Percentiles rank a stretch among this genome's conserved stretches.
Evolutionary conservation across 2,329 filamentous ascomycete species (phyloP).

Genomic region (Apiospora kogelbergensis): DNA sequence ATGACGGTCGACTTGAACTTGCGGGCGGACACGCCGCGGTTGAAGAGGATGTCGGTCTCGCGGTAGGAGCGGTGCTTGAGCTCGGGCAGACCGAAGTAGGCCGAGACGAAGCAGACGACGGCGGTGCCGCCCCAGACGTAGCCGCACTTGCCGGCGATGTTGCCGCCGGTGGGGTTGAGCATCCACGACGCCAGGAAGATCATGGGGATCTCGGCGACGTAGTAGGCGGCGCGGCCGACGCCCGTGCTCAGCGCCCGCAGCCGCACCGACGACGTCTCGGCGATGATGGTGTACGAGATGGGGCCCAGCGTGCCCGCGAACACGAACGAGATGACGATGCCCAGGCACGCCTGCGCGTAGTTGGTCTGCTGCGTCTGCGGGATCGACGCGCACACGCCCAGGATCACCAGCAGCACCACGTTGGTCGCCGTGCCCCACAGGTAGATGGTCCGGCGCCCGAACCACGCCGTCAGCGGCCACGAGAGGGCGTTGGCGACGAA

Average conservation of each 20-base stretch:
- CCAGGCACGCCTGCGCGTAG: conserved; percentile 34
- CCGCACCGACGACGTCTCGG: conserved; percentile 40
- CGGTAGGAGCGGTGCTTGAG: conserved; percentile 41
- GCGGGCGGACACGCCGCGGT: conserved; percentile 15
- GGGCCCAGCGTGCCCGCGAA: conserved; percentile 44
- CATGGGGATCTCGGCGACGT: conserved; percentile 36
- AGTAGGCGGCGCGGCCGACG: conserved; percentile 31
- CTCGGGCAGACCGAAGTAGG: conserved; percentile 40
- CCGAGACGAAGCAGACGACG: conserved; percentile 36
- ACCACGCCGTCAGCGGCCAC: conserved; percentile 31
- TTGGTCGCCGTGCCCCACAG: conserved; percentile 34
- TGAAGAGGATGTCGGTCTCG: conserved; percentile 44
- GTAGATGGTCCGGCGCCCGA: conserved; percentile 37
- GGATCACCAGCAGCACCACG: conserved; percentile 30
- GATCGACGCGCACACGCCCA: conserved; percentile 38
- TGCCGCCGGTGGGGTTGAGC: conserved; percentile 29
- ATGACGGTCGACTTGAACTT: conserved; percentile 9
- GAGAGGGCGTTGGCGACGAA: conserved; percentile 36
- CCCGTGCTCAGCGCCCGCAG: conserved; percentile 23
- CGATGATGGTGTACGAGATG: conserved; percentile 41
- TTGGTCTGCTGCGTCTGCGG: conserved; percentile 23
- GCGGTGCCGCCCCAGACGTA: conserved; percentile 29
- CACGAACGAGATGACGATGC: conserved; percentile 38
- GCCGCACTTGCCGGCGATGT: conserved; percentile 35
- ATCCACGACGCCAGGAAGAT: conserved; percentile 32